Conservation (phyloP, 148 eudicot species). For the Rhododendron vialii region DNA sequence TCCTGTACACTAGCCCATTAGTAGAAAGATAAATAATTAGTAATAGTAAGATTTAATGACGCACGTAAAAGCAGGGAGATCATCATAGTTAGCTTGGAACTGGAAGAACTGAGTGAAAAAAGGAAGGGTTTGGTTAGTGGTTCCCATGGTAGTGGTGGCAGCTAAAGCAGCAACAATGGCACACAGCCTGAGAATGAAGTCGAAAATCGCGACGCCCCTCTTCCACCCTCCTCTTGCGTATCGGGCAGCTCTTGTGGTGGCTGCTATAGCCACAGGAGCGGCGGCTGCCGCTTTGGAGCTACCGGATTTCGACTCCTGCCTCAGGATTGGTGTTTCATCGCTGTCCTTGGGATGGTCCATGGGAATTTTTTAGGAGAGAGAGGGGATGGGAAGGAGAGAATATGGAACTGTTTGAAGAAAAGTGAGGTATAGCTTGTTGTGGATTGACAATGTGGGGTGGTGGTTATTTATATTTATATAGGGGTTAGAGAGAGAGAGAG, state of each 20-base stretch:
- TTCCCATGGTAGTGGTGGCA: conserved; percentile 25
- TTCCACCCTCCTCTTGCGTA: not conserved
- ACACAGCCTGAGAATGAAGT: conserved; percentile 15
- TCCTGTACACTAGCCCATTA: not conserved
- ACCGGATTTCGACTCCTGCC: not conserved
- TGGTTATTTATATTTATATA: not conserved
- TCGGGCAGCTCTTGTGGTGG: not conserved
- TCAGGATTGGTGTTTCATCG: not conserved
- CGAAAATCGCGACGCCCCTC: conserved; percentile 22
- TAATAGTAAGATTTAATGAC: not conserved
- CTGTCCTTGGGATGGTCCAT: not conserved
- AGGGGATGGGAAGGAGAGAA: not conserved
- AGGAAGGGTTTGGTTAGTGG: conserved; percentile 30
- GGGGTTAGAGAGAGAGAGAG: not conserved
- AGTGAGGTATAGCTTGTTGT: not conserved
- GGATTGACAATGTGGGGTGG: not conserved
- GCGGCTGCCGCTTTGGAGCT: not conserved
- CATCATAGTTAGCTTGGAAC: conserved; percentile 66
- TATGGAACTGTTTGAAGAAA: not conserved
- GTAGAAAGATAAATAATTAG: not conserved
- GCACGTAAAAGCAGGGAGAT: conserved; percentile 75
- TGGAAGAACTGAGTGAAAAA: conserved; percentile 83
- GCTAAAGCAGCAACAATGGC: conserved; percentile 62
- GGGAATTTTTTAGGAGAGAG: not conserved
- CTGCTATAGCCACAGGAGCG: not conserved